phyloP scores from a whole-genome alignment of 805 yeast species.

The Saccharomycopsis capsularis region DNA sequence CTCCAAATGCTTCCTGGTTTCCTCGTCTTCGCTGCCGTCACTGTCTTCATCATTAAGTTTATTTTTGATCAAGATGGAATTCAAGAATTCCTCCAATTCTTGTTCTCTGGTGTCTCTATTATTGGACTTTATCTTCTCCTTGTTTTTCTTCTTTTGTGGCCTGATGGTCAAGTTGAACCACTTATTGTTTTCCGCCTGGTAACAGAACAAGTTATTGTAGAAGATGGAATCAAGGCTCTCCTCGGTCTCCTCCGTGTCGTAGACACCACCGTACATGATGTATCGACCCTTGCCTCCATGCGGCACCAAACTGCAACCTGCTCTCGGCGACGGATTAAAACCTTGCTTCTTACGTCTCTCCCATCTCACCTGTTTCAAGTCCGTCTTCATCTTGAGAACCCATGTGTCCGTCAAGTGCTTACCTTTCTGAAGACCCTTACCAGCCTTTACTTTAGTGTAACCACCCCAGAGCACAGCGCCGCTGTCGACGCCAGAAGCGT shows the following conservation, averaged over 20 bases:
- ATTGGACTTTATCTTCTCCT: constrained; percentile 38
- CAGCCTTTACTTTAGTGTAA: constrained; percentile 85
- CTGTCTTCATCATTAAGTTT: constrained; percentile 53
- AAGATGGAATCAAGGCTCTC: constrained; percentile 81
- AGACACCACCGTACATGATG: constrained; percentile 90
- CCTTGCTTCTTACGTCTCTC: constrained; percentile 88
- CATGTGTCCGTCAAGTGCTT: constrained; percentile 82
- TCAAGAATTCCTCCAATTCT: constrained; percentile 76
- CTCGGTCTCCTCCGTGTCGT: constrained; percentile 91
- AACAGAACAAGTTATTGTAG: constrained; percentile 72
- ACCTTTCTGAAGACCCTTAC: constrained; percentile 83
- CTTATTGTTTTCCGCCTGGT: constrained; percentile 78
- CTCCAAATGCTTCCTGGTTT: constrained; percentile 30
- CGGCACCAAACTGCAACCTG: constrained; percentile 84
- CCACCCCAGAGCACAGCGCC: constrained; percentile 92
- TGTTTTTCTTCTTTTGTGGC: constrained; percentile 48
- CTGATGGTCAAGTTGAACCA: constrained; percentile 75
- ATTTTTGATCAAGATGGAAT: constrained; percentile 67
- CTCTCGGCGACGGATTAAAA: constrained; percentile 85
- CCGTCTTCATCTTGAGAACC: constrained; percentile 81
- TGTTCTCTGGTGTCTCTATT: constrained; percentile 50
- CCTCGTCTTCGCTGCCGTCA: constrained; percentile 31
- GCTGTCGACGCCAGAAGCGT: constrained; percentile 37
- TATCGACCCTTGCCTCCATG: constrained; percentile 78
- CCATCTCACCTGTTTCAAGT: constrained; percentile 67